Evolutionary conservation across 2,329 filamentous ascomycete species (phyloP), one percentile per base, ranked within the genome.

Genomic region (Immersiporthe knoxdaviesiana): DNA sequence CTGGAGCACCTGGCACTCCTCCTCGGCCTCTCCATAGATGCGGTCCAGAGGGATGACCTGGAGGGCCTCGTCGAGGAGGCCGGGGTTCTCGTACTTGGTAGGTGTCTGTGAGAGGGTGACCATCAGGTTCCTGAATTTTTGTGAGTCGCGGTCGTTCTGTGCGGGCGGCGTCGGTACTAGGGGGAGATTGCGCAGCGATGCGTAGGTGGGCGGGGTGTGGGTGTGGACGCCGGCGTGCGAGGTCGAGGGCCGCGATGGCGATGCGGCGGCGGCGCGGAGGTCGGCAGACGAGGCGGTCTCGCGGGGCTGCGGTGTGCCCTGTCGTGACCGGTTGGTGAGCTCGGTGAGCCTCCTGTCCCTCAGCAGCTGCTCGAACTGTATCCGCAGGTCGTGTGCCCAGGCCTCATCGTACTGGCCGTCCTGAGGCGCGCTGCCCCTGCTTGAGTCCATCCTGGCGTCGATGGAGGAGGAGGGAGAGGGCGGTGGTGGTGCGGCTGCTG

Each of bases 31-130:
- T 73, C 91, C 87, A 80, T 98, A 98, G 74, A 99, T 93, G 74
- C 93, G 89, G 77, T 97, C 93, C 39, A 98, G 83, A 0, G 95
- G 95, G 63, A 99, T 93, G 50, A 90, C 89, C 71, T 92, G 89
- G 24, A 99, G 83, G 5, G 95, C 96, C 79, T 98, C 95, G 78
- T 99, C 96, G 65, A 99, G 84, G 14, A 98, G 83, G 47, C 96
- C 96, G 0, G 96, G 95, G 79, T 99, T 98, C 80, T 99, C 96
- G 82, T 97, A 99, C 78, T 95, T 96, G 27, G 91, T 92, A 24
- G 96, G 96, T 60, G 94, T 97, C 70, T 92, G 86, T 21, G 95
- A 97, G 27, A 98, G 82, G 27, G 92, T 93, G 73, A 97, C 87
- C 59, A 98, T 86, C 71, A 97, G 87, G 80, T 91, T 97, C 74